A percentile compares a stretch with the other conserved stretches of the same genome.
Conservation (phyloP, 257 asterid genomes). For the Nicotiana knightiana region DNA sequence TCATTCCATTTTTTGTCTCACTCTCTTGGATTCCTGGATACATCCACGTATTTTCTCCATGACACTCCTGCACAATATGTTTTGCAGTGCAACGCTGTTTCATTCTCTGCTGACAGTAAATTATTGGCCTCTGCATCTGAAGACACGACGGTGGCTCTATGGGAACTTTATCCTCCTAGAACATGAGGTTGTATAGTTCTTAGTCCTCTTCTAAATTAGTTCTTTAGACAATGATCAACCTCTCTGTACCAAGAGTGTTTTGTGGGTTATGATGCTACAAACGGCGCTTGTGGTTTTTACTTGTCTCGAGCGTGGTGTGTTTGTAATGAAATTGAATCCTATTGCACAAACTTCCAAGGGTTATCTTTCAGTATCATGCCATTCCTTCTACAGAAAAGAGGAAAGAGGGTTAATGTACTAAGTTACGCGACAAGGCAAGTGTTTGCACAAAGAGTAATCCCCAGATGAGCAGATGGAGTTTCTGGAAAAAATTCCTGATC, state of each 20-base stretch:
- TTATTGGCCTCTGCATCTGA: conserved; percentile 84
- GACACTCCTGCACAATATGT: not conserved
- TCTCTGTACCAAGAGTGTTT: not conserved
- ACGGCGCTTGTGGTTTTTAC: not conserved
- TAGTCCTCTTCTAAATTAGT: not conserved
- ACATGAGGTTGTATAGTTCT: not conserved
- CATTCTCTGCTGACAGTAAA: conserved; percentile 51
- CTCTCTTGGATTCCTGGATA: not conserved
- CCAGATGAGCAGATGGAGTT: no score
- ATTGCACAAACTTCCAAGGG: no score
- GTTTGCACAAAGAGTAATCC: no score
- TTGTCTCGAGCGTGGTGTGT: not conserved
- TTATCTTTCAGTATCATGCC: no score
- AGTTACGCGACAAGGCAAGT: no score
- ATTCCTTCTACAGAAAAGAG: no score
- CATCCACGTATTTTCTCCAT: not conserved
- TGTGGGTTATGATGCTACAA: not conserved
- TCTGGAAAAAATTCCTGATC: no score
- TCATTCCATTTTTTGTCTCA: not conserved
- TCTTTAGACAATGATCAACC: not conserved
- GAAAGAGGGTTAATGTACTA: no score
- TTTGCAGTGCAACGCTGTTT: conserved; percentile 64
- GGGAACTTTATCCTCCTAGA: conserved; percentile 86
- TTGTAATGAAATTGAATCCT: not conserved
- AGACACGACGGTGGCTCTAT: conserved; percentile 75